Base-by-base conservation (phyloP, 768 basidiomycete species). In the Rhodocollybia butyracea region DNA sequence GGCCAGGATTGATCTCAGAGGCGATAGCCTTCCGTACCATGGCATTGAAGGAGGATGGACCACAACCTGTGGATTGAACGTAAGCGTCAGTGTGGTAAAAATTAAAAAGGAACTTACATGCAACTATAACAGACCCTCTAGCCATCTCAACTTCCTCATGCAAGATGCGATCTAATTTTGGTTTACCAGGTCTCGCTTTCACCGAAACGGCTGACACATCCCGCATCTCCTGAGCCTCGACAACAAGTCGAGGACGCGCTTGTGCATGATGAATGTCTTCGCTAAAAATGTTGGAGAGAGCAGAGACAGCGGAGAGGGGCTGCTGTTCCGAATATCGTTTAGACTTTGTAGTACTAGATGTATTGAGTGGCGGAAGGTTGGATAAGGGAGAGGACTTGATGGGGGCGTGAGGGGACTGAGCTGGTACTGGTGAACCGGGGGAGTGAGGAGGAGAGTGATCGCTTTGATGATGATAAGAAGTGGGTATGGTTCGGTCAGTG, bases 21-120 rank as follows among this genome's bases (percentile, higher is more conserved):
- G 86, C 76, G 8, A 90, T 77, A 39, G 80, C 70, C 66, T 88
- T 85, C 39, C 90, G 75, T 7, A 91, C 79, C 62, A 88, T 70
- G 5, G 79, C 83, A 64, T 88, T 86, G 48, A 91, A 73, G 6
- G 86, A 82, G 0, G 77, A 74, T 0, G 89, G 89, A 1, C 89
- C 90, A 62, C 89, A 91, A 61, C 85, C 87, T 88, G 58, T 17
- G 21, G 5, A 45, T 3, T n/a, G 47, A 36, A 8, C 34, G 38
- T 47, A 31, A 61, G 30, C 24, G 32, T 39, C 32, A 24, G 39
- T 17, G 24, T 1, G 21, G 15, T 30, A 2, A 32, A 5, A 32
- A 36, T 24, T 12, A 36, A 30, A 29, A 17, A 13, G 22, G 7
- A 12, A 80, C 88, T 74, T 62, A 89, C 88, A 89, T 12, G 84